Base-by-base conservation (phyloP, 2,329 filamentous ascomycete species). In the Cercospora sp. region DNA sequence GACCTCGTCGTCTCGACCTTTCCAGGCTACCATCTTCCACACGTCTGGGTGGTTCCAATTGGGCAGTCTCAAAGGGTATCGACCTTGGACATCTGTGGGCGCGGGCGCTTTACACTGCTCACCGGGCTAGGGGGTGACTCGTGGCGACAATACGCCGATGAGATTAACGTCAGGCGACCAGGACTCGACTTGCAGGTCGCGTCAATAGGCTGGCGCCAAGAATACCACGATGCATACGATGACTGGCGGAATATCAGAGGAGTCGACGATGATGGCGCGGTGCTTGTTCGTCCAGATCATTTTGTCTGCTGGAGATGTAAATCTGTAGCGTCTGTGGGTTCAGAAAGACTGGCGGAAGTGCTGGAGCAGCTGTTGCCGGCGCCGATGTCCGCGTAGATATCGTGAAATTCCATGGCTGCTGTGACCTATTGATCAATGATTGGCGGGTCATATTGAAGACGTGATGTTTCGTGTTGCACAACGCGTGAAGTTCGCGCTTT, bases 261-360 rank as follows among this genome's bases (percentile, higher is more conserved):
- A 28, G 81, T 89, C 0, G 80, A 82, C 13, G 86, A 88, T 65
- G 81, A 83, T 63, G 86, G 87, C 1, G 84, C 81, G 66, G 81
- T 89, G 7, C 79, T 89, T 16, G 83, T 86, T 2, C 77, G 86
- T 5, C 87, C 87, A 0, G 87, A 89, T 77, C 76, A 83, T 9
- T 86, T 87, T 68, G 84, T 88, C 2, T 84, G 82, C 0, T 87
- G 86, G 85, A 39, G 36, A n/a, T 39, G 36, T 39, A 39, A n/a
- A 39, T 39, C 36, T 39, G 36, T 39, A 39, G 42, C n/a, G 7
- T 18, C 42, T 5, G 42, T 20, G 16, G 10, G 42, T 20, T 18
- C n/a, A 18, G 42, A 7, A 20, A 48, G 42, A 48, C 42, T 48
- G 20, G 42, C 42, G 18, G n/a, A 48, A 48, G 42, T 48, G 42